Evolutionary conservation across 208 protist species (phyloP), one percentile per base, ranked within the genome.

Genomic region (Acanthamoeba polyphaga): DNA sequence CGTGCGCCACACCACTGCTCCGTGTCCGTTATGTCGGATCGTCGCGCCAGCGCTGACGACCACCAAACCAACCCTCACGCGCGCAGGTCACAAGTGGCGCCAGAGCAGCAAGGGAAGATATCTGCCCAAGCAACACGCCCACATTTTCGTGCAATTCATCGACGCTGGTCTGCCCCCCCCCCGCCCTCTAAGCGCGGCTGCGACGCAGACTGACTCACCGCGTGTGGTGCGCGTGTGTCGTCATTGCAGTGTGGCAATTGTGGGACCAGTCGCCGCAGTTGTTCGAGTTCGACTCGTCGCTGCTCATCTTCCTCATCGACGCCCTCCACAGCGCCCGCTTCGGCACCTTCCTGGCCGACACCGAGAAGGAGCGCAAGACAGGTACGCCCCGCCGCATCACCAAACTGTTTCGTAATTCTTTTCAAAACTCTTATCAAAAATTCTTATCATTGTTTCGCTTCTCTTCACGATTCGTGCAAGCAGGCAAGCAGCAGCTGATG

Each of bases 321-420:
- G 32, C 62, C 32, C 89, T 93, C 64, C 46, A 93, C 66, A 80
- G 64, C 43, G 46, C 89, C 5, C 89, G 89, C 22, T 93, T 93
- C 49, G 89, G 89, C 15, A 93, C 89, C 66, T 93, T 93, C 53
- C 15, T 93, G 6, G 62, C 66, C 68, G 89, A 93, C 68, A 80
- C 55, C n/a, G 89, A 93, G 89, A 93, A 78, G 53, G 64, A 93
- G 46, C 53, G 84, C 12, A 91, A 91, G 84, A 70, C 84, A 68
- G 84, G 84, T 91, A 17, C 17, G 0, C 9, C 13, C 29, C 5
- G 3, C 60, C 51, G 34, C 32, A 46, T 46, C 43, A 46, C 43
- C 2, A 46, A 46, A 46, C 38, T 43, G 38, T 43, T 43, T n/a
- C n/a, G n/a, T n/a, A n/a, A n/a, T n/a, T n/a, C n/a, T n/a, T n/a